Evolutionary conservation across 306 rosid species (phyloP).

Genomic region (Castanea mollissima): DNA sequence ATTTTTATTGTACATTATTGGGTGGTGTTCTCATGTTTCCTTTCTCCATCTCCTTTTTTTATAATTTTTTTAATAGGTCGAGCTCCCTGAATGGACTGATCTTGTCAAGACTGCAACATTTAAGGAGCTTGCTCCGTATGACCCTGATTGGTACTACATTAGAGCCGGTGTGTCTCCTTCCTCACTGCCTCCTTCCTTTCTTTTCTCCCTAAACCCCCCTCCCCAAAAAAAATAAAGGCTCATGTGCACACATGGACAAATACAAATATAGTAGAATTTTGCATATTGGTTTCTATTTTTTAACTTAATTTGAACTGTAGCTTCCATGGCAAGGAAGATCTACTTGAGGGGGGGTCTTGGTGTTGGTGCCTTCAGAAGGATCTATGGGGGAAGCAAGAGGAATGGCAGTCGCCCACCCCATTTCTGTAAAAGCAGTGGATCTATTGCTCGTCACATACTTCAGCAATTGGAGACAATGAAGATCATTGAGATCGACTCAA

Average conservation of each 20-base stretch:
- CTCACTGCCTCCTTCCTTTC: too few species aligned
- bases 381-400: slow-evolving; percentile 79
- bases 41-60: neutral
- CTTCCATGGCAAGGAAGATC: slow-evolving; percentile 81
- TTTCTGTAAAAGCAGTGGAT: slow-evolving; percentile 72
- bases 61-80: slow-evolving; percentile 40
- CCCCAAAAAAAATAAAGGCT: too few species aligned
- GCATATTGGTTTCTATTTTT: neutral
- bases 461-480: slow-evolving; percentile 54
- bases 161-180: slow-evolving; percentile 51
- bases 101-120: slow-evolving; percentile 68
- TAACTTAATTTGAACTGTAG: slow-evolving; percentile 25
- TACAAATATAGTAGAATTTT: too few species aligned
- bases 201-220: neutral
- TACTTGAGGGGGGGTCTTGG: slow-evolving; percentile 84
- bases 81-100: slow-evolving; percentile 79
- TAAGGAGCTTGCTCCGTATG: slow-evolving; percentile 74
- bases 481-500: slow-evolving; percentile 57
- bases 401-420: slow-evolving; percentile 82
- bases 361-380: slow-evolving; percentile 68
- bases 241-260: neutral
- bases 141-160: slow-evolving; percentile 73
- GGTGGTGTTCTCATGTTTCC: neutral
- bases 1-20: too few species aligned
- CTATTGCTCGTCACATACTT: slow-evolving; percentile 64